Percentiles rank a stretch among this genome's conserved stretches.
Conservation (phyloP, 805 yeast genomes). For the Kodamaea kaohsiungensis region DNA sequence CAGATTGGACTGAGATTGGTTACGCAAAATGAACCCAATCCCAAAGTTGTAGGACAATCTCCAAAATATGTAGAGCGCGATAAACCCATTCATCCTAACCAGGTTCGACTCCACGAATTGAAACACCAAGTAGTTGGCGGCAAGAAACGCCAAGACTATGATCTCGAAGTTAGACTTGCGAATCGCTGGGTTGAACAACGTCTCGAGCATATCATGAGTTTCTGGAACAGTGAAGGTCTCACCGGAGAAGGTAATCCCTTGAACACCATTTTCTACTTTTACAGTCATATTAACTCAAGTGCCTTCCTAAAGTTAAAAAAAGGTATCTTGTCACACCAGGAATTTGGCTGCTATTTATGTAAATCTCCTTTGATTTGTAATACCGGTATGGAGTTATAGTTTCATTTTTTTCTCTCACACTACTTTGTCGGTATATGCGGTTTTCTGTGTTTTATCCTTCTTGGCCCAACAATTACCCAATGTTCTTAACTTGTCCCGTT, state of each 20-base stretch:
- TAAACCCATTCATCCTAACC: conserved; percentile 39
- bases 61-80: conserved; percentile 69
- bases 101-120: conserved; percentile 22
- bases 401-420: neutral
- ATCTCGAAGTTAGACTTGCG: conserved; percentile 67
- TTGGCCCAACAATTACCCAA: neutral
- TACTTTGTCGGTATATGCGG: neutral
- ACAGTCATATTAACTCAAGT: conserved; percentile 4
- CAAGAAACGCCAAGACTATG: conserved; percentile 48
- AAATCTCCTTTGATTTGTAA: neutral
- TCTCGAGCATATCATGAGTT: conserved; percentile 83
- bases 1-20: conserved; percentile 60
- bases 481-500: too few species aligned
- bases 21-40: conserved; percentile 67
- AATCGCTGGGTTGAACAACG: conserved; percentile 74
- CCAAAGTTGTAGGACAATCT: conserved; percentile 75
- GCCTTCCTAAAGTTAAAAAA: neutral
- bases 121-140: conserved; percentile 35
- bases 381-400: neutral
- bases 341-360: neutral
- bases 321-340: neutral
- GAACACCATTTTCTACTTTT: conserved; percentile 2
- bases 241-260: conserved; percentile 48
- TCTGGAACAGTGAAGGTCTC: conserved; percentile 52
- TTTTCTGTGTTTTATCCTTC: neutral